Evolutionary conservation across 1,284 basidiomycete species (phyloP).

Genomic region (Chiua sp.): DNA sequence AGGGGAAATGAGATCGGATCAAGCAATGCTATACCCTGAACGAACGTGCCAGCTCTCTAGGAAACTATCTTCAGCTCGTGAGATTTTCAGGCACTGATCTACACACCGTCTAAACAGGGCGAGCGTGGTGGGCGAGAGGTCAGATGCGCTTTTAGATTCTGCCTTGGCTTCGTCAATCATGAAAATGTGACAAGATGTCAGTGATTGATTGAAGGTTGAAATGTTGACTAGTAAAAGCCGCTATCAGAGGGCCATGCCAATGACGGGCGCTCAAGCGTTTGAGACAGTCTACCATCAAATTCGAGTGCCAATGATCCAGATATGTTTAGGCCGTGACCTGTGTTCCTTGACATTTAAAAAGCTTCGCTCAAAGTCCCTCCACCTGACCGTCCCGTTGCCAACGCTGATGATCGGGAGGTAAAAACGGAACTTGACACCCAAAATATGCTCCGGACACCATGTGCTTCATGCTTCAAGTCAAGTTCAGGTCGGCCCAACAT

Average conservation of each 20-base stretch:
- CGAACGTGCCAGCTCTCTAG: constrained; percentile 12
- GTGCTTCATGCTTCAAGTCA: not conserved
- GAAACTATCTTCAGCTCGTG: not conserved
- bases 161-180: not conserved
- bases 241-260: too few species aligned
- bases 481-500: not conserved
- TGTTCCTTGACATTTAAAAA: not conserved
- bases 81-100: not conserved
- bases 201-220: not conserved
- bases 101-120: not conserved
- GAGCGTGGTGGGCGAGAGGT: not conserved
- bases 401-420: not conserved
- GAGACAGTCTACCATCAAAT: too few species aligned
- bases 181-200: not conserved
- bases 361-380: not conserved
- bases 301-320: not conserved
- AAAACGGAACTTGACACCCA: not conserved
- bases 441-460: not conserved
- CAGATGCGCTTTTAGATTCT: not conserved
- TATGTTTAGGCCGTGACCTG: not conserved
- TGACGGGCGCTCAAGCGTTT: too few species aligned
- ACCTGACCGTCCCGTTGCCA: not conserved
- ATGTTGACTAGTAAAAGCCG: not conserved
- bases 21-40: not conserved
- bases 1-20: not conserved